phyloP scores from a whole-genome alignment of 495 filamentous ascomycete species.

The Neurospora sp. region DNA sequence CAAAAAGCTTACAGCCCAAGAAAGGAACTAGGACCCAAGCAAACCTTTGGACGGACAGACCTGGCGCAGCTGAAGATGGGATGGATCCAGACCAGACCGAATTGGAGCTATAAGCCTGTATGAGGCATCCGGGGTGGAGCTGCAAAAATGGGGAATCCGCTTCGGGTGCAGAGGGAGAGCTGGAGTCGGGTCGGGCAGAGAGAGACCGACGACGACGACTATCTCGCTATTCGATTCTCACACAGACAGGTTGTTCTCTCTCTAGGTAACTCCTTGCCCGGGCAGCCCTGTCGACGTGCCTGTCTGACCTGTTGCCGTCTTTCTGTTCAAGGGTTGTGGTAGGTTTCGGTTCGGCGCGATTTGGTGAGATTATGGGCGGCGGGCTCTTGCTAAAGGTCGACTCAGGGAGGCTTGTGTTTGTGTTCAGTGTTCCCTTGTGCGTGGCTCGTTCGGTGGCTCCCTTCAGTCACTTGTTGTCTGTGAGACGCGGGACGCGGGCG shows the following conservation, averaged over 20 bases:
- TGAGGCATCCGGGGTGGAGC: not conserved
- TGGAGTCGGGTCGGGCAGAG: not conserved
- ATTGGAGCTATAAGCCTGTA: not conserved
- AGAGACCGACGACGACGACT: not conserved
- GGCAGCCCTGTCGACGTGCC: not conserved
- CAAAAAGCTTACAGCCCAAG: not conserved
- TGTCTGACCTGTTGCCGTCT: not conserved
- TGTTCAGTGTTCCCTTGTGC: not conserved
- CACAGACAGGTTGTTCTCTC: too few relatives aligned
- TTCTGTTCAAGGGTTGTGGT: not conserved
- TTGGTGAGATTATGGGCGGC: not conserved
- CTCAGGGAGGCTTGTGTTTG: not conserved
- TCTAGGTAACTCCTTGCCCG: not conserved
- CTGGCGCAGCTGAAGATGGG: not conserved
- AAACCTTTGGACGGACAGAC: not conserved
- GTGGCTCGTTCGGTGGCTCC: not conserved
- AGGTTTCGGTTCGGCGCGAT: not conserved
- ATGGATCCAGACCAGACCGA: not conserved
- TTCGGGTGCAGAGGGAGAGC: not conserved
- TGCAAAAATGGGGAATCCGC: not conserved
- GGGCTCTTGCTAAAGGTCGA: not conserved
- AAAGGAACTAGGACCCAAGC: not conserved
- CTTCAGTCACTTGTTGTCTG: not conserved
- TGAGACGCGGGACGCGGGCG: not conserved
- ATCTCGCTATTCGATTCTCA: not conserved